Evolutionary conservation across 495 filamentous ascomycete genomes (phyloP).

Genomic region (Tuber brumale): DNA sequence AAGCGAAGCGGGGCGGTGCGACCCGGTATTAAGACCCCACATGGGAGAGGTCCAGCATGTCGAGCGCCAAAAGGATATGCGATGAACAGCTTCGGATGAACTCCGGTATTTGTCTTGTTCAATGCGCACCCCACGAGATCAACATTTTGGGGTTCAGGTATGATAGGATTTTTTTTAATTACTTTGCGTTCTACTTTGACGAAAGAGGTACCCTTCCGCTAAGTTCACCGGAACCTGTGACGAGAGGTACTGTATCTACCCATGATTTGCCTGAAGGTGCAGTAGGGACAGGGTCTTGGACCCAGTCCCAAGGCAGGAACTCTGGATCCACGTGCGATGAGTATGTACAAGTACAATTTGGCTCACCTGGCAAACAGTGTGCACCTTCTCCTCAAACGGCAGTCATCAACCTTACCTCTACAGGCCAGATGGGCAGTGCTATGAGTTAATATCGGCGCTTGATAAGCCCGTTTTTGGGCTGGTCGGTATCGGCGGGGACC

Average conservation of each 20-base stretch:
- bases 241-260: not conserved
- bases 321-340: not conserved
- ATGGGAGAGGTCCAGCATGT: not conserved
- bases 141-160: not conserved
- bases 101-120: not conserved
- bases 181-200: not conserved
- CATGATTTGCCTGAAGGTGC: not conserved
- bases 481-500: too few relatives aligned
- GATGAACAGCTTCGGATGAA: not conserved
- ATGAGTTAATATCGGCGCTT: not conserved
- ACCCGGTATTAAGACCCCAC: not conserved
- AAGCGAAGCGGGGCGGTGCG: not conserved
- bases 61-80: not conserved
- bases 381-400: not conserved
- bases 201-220: not conserved
- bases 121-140: not conserved
- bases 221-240: not conserved
- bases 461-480: not conserved
- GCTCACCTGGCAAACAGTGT: not conserved
- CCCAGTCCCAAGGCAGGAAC: slow-evolving; percentile 3
- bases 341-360: not conserved
- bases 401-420: not conserved
- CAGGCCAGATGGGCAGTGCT: not conserved
- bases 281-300: not conserved
- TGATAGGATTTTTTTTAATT: not conserved